Evolutionary conservation across 2,329 filamentous ascomycete species (phyloP), one percentile per base, ranked within the genome.

Genomic region (Colletotrichum scovillei): DNA sequence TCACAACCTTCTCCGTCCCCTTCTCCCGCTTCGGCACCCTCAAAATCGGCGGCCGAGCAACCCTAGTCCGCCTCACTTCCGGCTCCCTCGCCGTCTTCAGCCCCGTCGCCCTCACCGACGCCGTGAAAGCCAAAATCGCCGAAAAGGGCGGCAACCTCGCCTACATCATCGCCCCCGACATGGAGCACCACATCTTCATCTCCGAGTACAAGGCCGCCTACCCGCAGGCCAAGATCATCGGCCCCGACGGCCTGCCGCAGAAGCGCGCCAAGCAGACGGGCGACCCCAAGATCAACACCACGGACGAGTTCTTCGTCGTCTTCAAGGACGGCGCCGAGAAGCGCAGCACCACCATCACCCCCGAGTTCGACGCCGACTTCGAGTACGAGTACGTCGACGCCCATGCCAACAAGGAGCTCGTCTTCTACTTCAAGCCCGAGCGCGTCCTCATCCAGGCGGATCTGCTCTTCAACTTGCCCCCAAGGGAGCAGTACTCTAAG

Each of bases 121-220:
- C 92, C 71, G 92, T 95, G 52, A 91, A 88, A 74, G 81, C 86
- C 77, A 91, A 92, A 81, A 86, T 94, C 64, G 84, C 88, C 67
- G 86, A 91, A 42, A 85, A 94, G 69, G 92, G 92, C 74, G 92
- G 92, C 63, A 88, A 91, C 55, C 90, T 98, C 64, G 90, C 89
- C 76, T 98, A 98, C 87, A 92, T 99, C 76, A 87, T 96, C 30
- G 96, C 97, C 0, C 91, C 93, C 1, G 97, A 99, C 82, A 88
- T 94, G 65, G 95, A 99, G 85, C 97, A 99, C 83, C 97, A 99
- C 88, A 94, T 99, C 81, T 97, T 97, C 86, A 82, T 99, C 67
- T 92, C 93, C 0, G 88, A 94, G 62, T 99, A 97, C 96, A 91
- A 93, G 78, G 85, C 89, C 62, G 93, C 91, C 30, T 98, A 91